These are phyloP conservation scores for Dissoconium aciculare DNA, from an alignment of 2,329 filamentous ascomycete genomes.

Conservation along the genomic window DNA sequence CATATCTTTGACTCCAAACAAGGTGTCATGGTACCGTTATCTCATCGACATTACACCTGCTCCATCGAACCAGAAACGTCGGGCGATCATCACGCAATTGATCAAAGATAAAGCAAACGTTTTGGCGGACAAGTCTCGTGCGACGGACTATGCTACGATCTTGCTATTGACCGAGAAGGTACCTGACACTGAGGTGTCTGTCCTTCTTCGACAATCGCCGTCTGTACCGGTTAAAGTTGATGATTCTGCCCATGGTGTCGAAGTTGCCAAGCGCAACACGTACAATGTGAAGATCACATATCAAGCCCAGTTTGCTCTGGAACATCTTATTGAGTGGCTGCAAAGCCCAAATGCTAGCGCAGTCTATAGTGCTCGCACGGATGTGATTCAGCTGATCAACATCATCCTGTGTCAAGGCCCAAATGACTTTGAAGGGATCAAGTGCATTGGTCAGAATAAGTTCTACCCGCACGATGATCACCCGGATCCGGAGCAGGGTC, in stretches of 20 bases:
- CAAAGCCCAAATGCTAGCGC: conserved; percentile 22
- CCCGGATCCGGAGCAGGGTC: not conserved
- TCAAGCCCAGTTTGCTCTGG: conserved; percentile 23
- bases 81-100: too few relatives aligned
- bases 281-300: conserved; percentile 25
- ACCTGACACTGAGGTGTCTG: too few relatives aligned
- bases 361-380: conserved; percentile 31
- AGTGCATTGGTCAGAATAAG: conserved; percentile 39
- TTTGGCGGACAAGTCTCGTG: too few relatives aligned
- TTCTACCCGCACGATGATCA: conserved; percentile 31
- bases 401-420: conserved; percentile 39
- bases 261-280: conserved; percentile 19
- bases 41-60: too few relatives aligned
- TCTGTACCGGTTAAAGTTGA: too few relatives aligned
- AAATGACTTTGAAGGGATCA: conserved; percentile 28
- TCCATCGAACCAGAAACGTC: too few relatives aligned
- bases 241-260: too few relatives aligned
- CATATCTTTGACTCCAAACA: too few relatives aligned
- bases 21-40: too few relatives aligned
- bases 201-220: too few relatives aligned
- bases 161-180: conserved; percentile 10
- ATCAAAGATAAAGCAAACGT: too few relatives aligned
- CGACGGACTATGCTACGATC: conserved; percentile 21
- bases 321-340: conserved; percentile 33
- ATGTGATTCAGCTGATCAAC: conserved; percentile 44